phyloP scores from a whole-genome alignment of 2,329 filamentous ascomycete species.

The Pyrenophora tritici-repentis region DNA sequence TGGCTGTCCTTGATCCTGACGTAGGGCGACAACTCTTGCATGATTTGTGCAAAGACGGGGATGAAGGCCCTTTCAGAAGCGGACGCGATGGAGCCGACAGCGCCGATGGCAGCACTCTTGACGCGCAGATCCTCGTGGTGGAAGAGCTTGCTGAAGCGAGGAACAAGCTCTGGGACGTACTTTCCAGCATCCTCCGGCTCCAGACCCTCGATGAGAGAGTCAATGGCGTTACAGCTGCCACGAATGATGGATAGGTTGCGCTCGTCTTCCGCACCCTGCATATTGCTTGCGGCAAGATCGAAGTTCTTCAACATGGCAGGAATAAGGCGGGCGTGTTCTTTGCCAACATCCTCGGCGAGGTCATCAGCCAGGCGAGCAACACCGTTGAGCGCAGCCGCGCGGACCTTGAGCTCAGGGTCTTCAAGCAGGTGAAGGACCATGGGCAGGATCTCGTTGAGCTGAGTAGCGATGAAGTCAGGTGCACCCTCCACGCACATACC shows the following conservation, averaged over 20 bases:
- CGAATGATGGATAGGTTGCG: conserved; percentile 85
- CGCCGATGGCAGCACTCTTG: conserved; percentile 86
- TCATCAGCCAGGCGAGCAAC: conserved; percentile 92
- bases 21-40: conserved; percentile 85
- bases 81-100: conserved; percentile 86
- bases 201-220: conserved; percentile 85
- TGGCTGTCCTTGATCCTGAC: conserved; percentile 85
- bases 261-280: conserved; percentile 67
- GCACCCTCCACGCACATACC: conserved; percentile 96
- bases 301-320: conserved; percentile 86
- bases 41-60: conserved; percentile 89
- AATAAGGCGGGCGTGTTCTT: conserved; percentile 84
- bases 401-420: conserved; percentile 81
- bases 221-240: conserved; percentile 85
- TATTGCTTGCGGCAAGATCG: conserved; percentile 73
- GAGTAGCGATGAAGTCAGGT: conserved; percentile 94
- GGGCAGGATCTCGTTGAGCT: conserved; percentile 84
- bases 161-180: conserved; percentile 82
- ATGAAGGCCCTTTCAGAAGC: conserved; percentile 82
- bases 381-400: conserved; percentile 84
- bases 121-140: conserved; percentile 84
- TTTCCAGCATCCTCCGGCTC: conserved; percentile 78
- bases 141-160: conserved; percentile 82
- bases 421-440: conserved; percentile 80
- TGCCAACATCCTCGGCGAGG: conserved; percentile 84